Evolutionary conservation across 768 basidiomycete species (phyloP).

Genomic region (Termitomyces titanicus): DNA sequence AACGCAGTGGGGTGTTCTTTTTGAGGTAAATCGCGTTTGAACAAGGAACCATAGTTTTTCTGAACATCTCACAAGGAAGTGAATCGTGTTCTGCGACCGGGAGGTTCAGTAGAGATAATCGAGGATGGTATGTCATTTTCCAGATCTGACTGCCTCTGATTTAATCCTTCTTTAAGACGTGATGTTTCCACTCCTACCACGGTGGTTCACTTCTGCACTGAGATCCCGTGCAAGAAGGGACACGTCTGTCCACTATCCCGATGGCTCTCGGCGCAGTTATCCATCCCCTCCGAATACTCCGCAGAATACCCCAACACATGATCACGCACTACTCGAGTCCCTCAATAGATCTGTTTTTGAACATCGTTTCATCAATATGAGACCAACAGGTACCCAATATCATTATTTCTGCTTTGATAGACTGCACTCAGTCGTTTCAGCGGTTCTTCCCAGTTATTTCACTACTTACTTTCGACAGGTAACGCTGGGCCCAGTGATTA

Average conservation of each 20-base stretch:
- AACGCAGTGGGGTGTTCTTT: constrained; percentile 60
- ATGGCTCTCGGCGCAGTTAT: constrained; percentile 36
- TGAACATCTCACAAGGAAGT: constrained; percentile 51
- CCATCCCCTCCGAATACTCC: constrained; percentile 31
- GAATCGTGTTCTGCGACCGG: constrained; percentile 63
- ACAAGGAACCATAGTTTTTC: neutral
- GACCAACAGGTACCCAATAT: constrained; percentile 52
- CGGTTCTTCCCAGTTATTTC: constrained; percentile 66
- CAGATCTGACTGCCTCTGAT: neutral
- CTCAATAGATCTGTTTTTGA: constrained; percentile 66
- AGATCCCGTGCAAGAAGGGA: constrained; percentile 46
- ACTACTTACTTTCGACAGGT: constrained; percentile 70
- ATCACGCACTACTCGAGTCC: constrained; percentile 68
- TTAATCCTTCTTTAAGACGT: constrained; percentile 45
- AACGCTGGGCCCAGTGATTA: constrained; percentile 53
- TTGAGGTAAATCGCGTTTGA: constrained; percentile 44
- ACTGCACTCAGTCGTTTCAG: constrained; percentile 26
- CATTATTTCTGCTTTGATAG: neutral
- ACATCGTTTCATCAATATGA: constrained; percentile 67
- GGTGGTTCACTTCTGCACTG: constrained; percentile 74
- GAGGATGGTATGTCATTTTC: constrained; percentile 58
- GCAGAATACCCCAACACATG: constrained; percentile 41
- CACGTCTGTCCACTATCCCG: constrained; percentile 49
- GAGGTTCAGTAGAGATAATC: constrained; percentile 66
- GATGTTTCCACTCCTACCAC: constrained; percentile 70